These are phyloP conservation scores for Marasmius sp. DNA, from an alignment of 1,284 basidiomycete genomes.

Conservation along the genomic window DNA sequence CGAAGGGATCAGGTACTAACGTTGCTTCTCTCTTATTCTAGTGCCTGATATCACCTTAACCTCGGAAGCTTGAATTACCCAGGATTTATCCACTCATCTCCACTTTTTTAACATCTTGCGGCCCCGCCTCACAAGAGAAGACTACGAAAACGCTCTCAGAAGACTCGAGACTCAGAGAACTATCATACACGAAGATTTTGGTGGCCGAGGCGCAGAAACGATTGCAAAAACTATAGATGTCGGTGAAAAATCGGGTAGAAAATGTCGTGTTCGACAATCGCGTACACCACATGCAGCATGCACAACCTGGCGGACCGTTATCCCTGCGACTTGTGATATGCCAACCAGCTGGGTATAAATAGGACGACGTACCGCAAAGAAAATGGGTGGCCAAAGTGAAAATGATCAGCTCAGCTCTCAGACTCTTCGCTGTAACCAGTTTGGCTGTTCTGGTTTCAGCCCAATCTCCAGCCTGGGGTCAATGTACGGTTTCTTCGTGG, in stretches of 20 bases:
- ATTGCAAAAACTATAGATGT: not conserved
- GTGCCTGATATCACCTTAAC: too few species aligned
- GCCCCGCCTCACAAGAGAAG: too few species aligned
- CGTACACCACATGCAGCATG: too few species aligned
- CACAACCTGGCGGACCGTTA: not conserved
- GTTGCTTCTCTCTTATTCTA: too few species aligned
- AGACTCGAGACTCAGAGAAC: not conserved
- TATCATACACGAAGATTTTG: not conserved
- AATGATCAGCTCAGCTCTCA: not conserved
- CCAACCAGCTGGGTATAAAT: not conserved
- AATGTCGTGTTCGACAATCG: too few species aligned
- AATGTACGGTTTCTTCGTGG: slow-evolving; percentile 1
- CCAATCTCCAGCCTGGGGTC: slow-evolving; percentile 1
- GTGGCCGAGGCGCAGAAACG: not conserved
- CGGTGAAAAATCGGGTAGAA: not conserved
- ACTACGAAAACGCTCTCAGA: too few species aligned
- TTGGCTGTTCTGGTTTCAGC: not conserved
- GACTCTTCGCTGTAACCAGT: not conserved
- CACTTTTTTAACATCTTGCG: too few species aligned
- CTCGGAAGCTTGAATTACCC: too few species aligned
- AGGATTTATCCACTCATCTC: too few species aligned
- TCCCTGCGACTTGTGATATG: not conserved
- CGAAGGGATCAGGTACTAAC: too few species aligned
- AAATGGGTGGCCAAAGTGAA: not conserved
- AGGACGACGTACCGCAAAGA: not conserved